Conservation (phyloP, 352 stramenopile genomes). For the Phytophthora pisi region DNA sequence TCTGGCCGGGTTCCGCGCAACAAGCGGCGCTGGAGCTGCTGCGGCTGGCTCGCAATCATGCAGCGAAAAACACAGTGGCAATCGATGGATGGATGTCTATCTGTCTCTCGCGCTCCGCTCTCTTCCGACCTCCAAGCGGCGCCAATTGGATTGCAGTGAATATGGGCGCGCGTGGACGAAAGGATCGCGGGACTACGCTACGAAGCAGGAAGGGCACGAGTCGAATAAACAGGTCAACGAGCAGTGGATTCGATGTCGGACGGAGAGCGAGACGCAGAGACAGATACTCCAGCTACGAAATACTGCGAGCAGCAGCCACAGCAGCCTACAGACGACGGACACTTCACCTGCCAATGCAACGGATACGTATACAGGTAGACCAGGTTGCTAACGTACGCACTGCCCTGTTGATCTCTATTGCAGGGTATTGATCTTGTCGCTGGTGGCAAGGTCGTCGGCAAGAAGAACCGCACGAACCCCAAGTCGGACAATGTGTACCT, state of each 20-base stretch:
- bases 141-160: not conserved
- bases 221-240: slow-evolving; percentile 25
- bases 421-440: slow-evolving; percentile 99
- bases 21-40: slow-evolving; percentile 3
- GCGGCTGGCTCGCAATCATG: slow-evolving; percentile 3
- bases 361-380: not conserved
- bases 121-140: not conserved
- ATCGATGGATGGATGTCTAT: not conserved
- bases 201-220: not conserved
- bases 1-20: not conserved
- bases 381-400: slow-evolving; percentile 26
- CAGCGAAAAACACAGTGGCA: not conserved
- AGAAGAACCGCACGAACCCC: slow-evolving; percentile 97
- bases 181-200: not conserved
- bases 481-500: slow-evolving; percentile 99
- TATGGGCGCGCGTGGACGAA: not conserved
- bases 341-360: slow-evolving; percentile 4
- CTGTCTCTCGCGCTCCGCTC: slow-evolving; percentile 7
- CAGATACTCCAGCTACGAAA: not conserved
- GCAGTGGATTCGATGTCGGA: not conserved
- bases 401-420: slow-evolving; percentile 20
- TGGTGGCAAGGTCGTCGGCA: slow-evolving; percentile 97
- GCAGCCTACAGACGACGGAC: not conserved
- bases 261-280: slow-evolving; percentile 7
- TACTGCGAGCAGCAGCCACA: not conserved